phyloP scores from a whole-genome alignment of 495 filamentous ascomycete species.

The Terfezia claveryi region DNA sequence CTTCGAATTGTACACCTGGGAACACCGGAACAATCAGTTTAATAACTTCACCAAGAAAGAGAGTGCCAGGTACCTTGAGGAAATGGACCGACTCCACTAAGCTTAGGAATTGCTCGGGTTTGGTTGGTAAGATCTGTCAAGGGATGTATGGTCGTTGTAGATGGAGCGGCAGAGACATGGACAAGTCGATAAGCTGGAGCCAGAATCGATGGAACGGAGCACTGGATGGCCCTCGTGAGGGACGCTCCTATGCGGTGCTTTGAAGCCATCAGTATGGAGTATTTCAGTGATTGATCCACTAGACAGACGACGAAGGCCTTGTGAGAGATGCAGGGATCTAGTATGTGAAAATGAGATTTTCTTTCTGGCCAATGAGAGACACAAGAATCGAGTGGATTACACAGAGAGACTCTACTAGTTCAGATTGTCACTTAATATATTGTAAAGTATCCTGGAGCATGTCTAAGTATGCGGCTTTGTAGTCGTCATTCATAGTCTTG shows the following conservation, averaged over 20 bases:
- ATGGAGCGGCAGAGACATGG: constrained; percentile 16
- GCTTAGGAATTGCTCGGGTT: constrained; percentile 17
- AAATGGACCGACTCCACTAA: constrained; percentile 16
- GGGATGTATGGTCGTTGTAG: constrained; percentile 10
- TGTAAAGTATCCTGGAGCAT: too few species aligned
- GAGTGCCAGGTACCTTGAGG: constrained; percentile 10
- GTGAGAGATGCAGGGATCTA: too few species aligned
- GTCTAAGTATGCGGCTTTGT: not conserved
- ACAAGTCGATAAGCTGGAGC: not conserved
- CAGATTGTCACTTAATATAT: too few species aligned
- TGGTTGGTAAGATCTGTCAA: constrained; percentile 13
- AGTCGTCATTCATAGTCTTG: not conserved
- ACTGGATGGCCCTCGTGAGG: too few species aligned
- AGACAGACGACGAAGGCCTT: too few species aligned
- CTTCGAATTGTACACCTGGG: constrained; percentile 80
- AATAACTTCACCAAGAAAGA: not conserved
- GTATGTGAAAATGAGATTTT: too few species aligned
- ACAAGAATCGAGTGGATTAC: not conserved
- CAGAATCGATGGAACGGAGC: too few species aligned
- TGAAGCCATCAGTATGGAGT: too few species aligned
- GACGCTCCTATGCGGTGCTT: too few species aligned
- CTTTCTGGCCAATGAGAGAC: too few species aligned
- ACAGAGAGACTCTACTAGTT: not conserved
- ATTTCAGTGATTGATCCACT: too few species aligned
- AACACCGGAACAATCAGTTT: not conserved